Evolutionary conservation across 495 filamentous ascomycete species (phyloP).

Genomic region (Beverwykella pulmonaria): DNA sequence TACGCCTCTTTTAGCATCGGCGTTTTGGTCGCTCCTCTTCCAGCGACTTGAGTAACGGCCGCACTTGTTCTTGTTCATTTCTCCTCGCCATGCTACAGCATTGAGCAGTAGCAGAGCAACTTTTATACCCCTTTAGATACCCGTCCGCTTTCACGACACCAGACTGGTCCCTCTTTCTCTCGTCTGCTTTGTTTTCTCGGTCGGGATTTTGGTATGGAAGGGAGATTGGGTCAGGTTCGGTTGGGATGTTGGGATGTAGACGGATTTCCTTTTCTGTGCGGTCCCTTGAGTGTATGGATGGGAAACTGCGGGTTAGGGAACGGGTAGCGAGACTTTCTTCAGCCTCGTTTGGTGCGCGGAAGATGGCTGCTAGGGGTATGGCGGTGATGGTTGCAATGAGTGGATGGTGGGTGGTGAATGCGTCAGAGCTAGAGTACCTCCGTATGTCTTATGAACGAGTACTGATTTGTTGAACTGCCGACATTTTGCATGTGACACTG

Average conservation of each 20-base stretch:
- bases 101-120: neutral
- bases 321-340: neutral
- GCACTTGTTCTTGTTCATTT: conserved; percentile 2
- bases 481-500: neutral
- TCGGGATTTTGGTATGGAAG: neutral
- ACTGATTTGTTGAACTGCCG: neutral
- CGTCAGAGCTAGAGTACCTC: neutral
- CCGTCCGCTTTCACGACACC: conserved; percentile 9
- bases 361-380: neutral
- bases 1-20: conserved; percentile 10
- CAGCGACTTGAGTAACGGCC: conserved; percentile 12
- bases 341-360: neutral
- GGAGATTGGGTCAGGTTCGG: neutral
- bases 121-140: conserved; percentile 34
- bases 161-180: neutral
- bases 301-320: neutral
- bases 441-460: neutral
- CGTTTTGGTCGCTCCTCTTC: conserved; percentile 6
- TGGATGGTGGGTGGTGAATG: neutral
- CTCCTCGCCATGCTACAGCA: conserved; percentile 9
- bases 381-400: neutral
- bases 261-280: neutral
- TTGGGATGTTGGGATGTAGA: neutral
- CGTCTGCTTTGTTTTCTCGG: conserved; percentile 1
- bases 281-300: neutral